Evolutionary conservation across 169 alveolate species (phyloP).

Genomic region (Eimeria nieschulzi): DNA sequence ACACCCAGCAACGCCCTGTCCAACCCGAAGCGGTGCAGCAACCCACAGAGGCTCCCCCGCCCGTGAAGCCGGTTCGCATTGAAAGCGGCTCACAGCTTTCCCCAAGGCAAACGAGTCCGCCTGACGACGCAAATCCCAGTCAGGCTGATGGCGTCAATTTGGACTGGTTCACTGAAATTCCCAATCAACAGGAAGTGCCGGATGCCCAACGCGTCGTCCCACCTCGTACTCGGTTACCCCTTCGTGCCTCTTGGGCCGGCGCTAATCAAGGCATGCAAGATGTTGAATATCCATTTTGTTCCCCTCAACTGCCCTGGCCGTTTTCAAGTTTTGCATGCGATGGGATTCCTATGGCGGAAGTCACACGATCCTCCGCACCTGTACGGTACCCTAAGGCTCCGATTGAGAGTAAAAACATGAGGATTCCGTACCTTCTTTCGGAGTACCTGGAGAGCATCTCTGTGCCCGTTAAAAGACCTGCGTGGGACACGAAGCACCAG

Average conservation of each 20-base stretch:
- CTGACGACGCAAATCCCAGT: not conserved
- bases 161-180: not conserved
- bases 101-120: not conserved
- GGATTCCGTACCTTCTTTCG: slow-evolving; percentile 45
- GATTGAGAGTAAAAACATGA: slow-evolving; percentile 54
- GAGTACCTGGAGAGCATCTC: slow-evolving; percentile 46
- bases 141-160: not conserved
- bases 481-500: slow-evolving; percentile 46
- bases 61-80: slow-evolving; percentile 14
- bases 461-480: slow-evolving; percentile 27
- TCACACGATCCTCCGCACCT: slow-evolving; percentile 9
- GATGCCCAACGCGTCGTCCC: not conserved
- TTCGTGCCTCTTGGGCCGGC: slow-evolving; percentile 9
- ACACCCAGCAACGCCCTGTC: slow-evolving; percentile 14
- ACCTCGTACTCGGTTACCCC: not conserved
- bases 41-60: slow-evolving; percentile 2
- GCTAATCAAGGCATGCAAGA: not conserved
- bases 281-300: not conserved
- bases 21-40: not conserved
- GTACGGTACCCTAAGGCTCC: slow-evolving; percentile 33
- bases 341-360: not conserved
- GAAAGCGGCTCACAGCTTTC: not conserved
- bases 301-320: slow-evolving; percentile 6
- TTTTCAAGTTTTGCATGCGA: slow-evolving; percentile 14
- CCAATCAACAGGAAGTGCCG: not conserved